phyloP scores from a whole-genome alignment of 225 moss, liverwort and hornwort genomes.

The Asterella californica region DNA sequence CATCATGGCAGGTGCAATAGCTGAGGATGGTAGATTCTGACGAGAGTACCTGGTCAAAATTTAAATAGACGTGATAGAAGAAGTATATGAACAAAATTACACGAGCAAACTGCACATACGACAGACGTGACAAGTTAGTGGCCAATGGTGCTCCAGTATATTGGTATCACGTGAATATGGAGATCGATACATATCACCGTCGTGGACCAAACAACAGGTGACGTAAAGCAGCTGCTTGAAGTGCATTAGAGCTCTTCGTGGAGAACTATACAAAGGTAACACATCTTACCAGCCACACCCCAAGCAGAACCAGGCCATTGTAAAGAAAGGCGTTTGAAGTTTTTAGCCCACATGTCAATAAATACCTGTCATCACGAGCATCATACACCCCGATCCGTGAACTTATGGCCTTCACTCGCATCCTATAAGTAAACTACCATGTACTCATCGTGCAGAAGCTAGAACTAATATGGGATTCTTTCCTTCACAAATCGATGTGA shows the following conservation, averaged over 20 bases:
- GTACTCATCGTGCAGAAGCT: neutral
- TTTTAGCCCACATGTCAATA: slow-evolving; percentile 51
- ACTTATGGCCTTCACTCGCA: no score
- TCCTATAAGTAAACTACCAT: neutral
- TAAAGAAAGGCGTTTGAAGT: slow-evolving; percentile 38
- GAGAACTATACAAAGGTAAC: slow-evolving; percentile 44
- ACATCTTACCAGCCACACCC: slow-evolving; percentile 72
- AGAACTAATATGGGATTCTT: neutral
- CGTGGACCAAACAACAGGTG: neutral
- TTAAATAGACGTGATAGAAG: slow-evolving; percentile 59
- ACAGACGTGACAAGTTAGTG: neutral
- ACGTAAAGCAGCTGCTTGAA: neutral
- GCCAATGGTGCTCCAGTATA: no score
- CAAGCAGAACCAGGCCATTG: slow-evolving; percentile 58
- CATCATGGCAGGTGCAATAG: neutral
- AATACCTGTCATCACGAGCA: slow-evolving; percentile 50
- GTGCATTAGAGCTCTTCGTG: neutral
- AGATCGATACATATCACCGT: neutral
- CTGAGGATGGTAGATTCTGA: neutral
- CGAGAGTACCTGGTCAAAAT: slow-evolving; percentile 61
- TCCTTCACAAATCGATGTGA: neutral
- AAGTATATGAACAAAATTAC: slow-evolving; percentile 70
- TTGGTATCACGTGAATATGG: neutral
- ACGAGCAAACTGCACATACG: slow-evolving; percentile 60
- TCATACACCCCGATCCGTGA: neutral